A percentile compares a stretch with the other conserved stretches of the same genome.
Evolutionary conservation across 176 grass and related monocot species (phyloP).

Genomic region (Urochloa ruziziensis): DNA sequence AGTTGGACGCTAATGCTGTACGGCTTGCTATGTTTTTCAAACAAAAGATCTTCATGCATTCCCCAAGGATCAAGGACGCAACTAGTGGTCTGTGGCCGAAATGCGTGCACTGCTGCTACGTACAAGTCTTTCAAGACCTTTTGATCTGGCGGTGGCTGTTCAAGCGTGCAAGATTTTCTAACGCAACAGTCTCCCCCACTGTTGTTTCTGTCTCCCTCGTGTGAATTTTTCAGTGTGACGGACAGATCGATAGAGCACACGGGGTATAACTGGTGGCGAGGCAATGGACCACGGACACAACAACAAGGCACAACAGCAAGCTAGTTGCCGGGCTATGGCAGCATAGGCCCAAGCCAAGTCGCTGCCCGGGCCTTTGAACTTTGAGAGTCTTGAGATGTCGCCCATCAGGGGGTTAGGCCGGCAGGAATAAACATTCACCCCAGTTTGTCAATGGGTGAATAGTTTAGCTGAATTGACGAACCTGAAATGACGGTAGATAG

Average conservation of each 20-base stretch:
- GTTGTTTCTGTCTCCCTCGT: not conserved
- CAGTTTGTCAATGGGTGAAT: constrained; percentile 33
- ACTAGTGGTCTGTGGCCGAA: too few species aligned
- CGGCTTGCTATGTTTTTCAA: not conserved
- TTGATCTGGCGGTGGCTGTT: not conserved
- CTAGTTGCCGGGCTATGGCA: constrained; percentile 4
- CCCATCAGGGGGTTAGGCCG: constrained; percentile 10
- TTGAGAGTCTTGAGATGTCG: constrained; percentile 33
- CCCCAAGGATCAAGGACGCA: too few species aligned
- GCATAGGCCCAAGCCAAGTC: not conserved
- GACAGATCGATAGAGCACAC: not conserved
- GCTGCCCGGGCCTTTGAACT: constrained; percentile 22
- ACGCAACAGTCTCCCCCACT: not conserved
- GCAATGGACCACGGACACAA: not conserved
- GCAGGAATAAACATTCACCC: constrained; percentile 47
- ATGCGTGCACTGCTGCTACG: too few species aligned
- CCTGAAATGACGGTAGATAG: not conserved
- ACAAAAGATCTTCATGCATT: not conserved
- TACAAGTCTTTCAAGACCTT: not conserved
- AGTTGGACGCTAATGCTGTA: not conserved
- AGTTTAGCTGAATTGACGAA: not conserved
- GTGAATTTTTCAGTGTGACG: not conserved
- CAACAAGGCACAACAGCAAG: not conserved
- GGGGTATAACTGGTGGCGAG: not conserved
- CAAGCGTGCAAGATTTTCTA: not conserved